Percentiles rank a stretch among this genome's conserved stretches.
Evolutionary conservation across 352 stramenopile genomes (phyloP).

Genomic region (Globisporangium sylvaticum): DNA sequence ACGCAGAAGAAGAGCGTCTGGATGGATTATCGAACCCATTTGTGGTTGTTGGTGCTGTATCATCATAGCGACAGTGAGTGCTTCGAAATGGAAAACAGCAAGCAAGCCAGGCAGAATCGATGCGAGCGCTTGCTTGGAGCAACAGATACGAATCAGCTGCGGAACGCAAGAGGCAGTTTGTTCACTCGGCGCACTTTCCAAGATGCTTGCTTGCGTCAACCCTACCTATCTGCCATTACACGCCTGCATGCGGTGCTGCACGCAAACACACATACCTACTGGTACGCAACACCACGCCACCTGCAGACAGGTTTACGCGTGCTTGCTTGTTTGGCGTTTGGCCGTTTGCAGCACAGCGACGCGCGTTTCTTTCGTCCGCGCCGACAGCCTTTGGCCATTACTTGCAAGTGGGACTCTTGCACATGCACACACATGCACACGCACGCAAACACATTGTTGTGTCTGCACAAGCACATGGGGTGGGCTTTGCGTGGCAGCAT

Average conservation of each 20-base stretch:
- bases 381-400: background rate
- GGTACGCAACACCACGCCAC: background rate
- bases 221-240: too few relatives aligned
- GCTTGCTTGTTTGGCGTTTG: background rate
- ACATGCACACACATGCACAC: background rate
- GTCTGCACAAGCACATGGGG: background rate
- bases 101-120: too few relatives aligned
- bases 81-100: slow-evolving; percentile 2
- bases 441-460: background rate
- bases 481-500: background rate
- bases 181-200: too few relatives aligned
- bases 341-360: background rate
- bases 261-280: too few relatives aligned
- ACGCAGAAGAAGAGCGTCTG: background rate
- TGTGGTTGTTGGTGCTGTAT: background rate
- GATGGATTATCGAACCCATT: background rate
- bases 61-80: background rate
- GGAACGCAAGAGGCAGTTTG: too few relatives aligned
- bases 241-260: too few relatives aligned
- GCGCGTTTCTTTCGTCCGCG: background rate
- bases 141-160: too few relatives aligned
- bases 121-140: too few relatives aligned
- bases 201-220: too few relatives aligned
- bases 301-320: background rate
- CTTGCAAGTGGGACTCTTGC: background rate